Percentiles rank a stretch among this genome's conserved stretches.
phyloP scores from a whole-genome alignment of 192 early-diverging fungal species.

The Dissophora ornata region DNA sequence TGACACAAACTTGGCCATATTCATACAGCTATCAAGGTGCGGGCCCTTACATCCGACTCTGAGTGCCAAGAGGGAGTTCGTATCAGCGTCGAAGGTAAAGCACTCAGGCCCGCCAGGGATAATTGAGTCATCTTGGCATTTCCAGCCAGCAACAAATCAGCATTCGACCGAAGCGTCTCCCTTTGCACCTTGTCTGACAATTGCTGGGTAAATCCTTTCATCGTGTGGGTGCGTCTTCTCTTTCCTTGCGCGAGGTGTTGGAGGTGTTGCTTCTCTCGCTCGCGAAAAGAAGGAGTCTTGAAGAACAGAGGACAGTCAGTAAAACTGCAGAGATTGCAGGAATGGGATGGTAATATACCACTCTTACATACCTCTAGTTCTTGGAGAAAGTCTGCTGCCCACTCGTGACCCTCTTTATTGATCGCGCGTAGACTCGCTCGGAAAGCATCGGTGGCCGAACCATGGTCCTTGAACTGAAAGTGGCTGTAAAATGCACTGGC shows the following conservation, averaged over 20 bases:
- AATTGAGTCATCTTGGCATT: background rate
- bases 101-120: background rate
- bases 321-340: background rate
- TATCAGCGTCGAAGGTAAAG: background rate
- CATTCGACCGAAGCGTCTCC: background rate
- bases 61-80: background rate
- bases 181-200: background rate
- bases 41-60: background rate
- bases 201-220: background rate
- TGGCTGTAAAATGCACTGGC: no score
- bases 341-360: background rate
- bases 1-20: background rate
- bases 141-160: background rate
- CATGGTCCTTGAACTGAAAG: background rate
- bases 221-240: background rate
- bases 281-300: background rate
- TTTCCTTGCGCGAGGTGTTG: background rate
- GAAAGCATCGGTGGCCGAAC: conserved; percentile 4
- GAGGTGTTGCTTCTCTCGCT: background rate
- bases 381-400: background rate
- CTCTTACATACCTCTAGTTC: background rate
- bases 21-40: background rate
- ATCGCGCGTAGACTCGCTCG: conserved; percentile 1
- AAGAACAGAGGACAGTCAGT: background rate
- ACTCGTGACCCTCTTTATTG: background rate